Evolutionary conservation across 495 filamentous ascomycete genomes (phyloP), one percentile per base, ranked within the genome.

Genomic region (Talaromyces trachyspermus): DNA sequence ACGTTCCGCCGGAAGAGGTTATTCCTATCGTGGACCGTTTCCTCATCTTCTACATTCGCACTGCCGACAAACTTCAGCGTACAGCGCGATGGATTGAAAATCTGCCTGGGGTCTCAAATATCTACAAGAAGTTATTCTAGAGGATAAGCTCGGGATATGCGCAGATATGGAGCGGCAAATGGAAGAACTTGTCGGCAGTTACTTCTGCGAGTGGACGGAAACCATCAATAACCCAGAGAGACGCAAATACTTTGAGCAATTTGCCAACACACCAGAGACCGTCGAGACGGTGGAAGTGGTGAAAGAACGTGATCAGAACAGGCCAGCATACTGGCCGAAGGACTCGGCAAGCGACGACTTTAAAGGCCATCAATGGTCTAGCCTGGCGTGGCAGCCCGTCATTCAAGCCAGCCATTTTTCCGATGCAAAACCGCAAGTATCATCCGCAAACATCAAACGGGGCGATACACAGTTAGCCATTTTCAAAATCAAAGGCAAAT

Each of bases 181-280:
- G 91, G 74, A 86, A 47, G 80, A 87, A 30, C 75, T 97, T 0
- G 88, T 97, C 8, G 83, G 80, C 49, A 81, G 78, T n/a, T 97
- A 81, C 64, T 95, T 91, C 71, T 92, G 90, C 70, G 91, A 97
- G 59, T 97, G 91, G 91, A 89, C 86, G 12, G 88, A 91, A 56
- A 87, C 85, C 0, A 73, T 95, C 61, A 77, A 77, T 14, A 70
- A 81, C 49, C 85, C 86, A 0, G 71, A 78, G 26, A 74, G 82
- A 6, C 75, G 83, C 12, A 82, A 82, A 53, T 72, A 76, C 36
- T 97, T 97, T 75, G 64, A 74, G 23, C 91, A 95, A 63, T 97
- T 97, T 52, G 83, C 79, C 47, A 97, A 97, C 75, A 95, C 88
- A 0, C 53, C 65, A 38, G 89, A 92, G 7, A 77, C 72, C 0